A percentile compares a stretch with the other conserved stretches of the same genome.
Conservation (phyloP, 345 rosid genomes). For the Firmiana major region DNA sequence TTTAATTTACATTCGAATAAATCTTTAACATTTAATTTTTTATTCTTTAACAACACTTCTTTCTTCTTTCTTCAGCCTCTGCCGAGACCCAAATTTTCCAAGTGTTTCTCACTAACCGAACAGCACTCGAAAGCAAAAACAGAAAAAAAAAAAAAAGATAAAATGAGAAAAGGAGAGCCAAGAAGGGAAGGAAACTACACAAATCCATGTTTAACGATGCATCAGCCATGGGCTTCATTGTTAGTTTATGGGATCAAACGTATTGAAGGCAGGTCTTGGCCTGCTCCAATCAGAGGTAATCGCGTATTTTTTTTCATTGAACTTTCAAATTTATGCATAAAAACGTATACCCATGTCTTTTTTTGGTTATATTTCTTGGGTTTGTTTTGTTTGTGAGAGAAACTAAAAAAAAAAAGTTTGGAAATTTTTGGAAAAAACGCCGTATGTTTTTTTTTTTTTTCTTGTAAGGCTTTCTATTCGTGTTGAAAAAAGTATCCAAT, state of each 20-base stretch:
- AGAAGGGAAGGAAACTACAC: slow-evolving; percentile 55
- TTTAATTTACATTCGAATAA: no score
- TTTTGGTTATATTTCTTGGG: not conserved
- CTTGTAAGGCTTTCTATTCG: no score
- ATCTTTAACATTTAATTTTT: no score
- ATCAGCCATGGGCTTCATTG: slow-evolving; percentile 95
- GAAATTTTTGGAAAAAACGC: not conserved
- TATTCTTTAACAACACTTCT: no score
- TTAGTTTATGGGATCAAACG: slow-evolving; percentile 85
- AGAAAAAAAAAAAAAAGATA: not conserved
- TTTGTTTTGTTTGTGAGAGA: not conserved
- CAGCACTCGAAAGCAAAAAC: not conserved
- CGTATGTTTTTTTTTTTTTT: no score
- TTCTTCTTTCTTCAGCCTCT: not conserved
- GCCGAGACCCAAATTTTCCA: not conserved
- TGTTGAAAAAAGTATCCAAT: not conserved
- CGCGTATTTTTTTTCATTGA: not conserved
- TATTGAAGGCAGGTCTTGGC: slow-evolving; percentile 93
- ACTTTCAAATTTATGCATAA: not conserved
- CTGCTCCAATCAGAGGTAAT: slow-evolving; percentile 78
- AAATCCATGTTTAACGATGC: slow-evolving; percentile 90
- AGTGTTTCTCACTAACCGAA: not conserved
- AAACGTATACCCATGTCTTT: not conserved
- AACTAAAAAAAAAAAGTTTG: not conserved
- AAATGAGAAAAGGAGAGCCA: slow-evolving; percentile 19